Conservation (phyloP, 495 filamentous ascomycete species). For the Penicillium simplicissimum region DNA sequence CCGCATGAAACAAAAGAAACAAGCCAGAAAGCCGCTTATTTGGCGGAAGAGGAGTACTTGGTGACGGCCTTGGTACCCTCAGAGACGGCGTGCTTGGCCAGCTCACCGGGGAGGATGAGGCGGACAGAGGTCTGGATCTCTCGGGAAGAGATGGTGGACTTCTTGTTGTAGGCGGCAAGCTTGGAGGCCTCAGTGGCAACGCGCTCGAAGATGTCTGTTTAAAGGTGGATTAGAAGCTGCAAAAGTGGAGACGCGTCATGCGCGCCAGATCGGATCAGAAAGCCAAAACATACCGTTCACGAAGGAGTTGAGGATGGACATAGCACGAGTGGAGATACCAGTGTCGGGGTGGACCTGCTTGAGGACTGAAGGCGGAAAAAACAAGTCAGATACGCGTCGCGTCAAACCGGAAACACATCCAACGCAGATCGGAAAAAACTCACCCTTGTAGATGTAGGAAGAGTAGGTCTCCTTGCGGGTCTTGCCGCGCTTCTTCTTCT, state of each 20-base stretch:
- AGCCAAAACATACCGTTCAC: constrained; percentile 80
- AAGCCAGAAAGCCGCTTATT: constrained; percentile 66
- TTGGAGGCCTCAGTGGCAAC: constrained; percentile 98
- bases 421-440: constrained; percentile 30
- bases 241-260: neutral
- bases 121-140: constrained; percentile 99
- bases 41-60: constrained; percentile 99
- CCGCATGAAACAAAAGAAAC: constrained; percentile 46
- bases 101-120: constrained; percentile 95
- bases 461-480: constrained; percentile 99
- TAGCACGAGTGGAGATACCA: constrained; percentile 99
- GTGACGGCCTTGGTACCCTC: constrained; percentile 99
- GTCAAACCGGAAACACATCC: constrained; percentile 2
- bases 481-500: constrained; percentile 99
- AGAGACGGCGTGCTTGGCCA: constrained; percentile 98
- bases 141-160: constrained; percentile 98
- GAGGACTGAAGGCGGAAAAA: constrained; percentile 64
- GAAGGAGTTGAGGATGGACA: constrained; percentile 99
- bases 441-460: constrained; percentile 99
- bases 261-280: constrained; percentile 5
- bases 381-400: constrained; percentile 26
- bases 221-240: constrained; percentile 12
- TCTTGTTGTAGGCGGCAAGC: constrained; percentile 99
- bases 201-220: constrained; percentile 97
- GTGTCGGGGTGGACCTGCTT: constrained; percentile 99